Evolutionary conservation across 805 yeast species (phyloP), one percentile per base, ranked within the genome.

Genomic region (Yamadazyma sp.): DNA sequence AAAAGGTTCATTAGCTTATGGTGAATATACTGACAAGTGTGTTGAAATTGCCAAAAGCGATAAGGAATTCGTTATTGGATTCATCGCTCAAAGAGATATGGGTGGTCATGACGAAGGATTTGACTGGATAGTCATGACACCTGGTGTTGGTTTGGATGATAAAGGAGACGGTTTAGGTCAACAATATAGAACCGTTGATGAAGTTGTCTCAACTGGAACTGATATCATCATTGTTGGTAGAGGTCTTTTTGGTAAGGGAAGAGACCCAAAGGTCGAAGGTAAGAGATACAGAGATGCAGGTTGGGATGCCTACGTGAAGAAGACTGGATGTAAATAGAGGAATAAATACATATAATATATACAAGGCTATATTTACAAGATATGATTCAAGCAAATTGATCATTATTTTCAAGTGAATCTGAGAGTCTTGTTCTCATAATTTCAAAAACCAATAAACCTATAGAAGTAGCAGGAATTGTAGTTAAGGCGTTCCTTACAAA

Each of bases 161-260:
- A 93, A 83, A 58, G 97, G 98, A 11, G 99, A 93, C 57, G 78
- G 82, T 1, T 72, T 93, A 42, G 99, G 99, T 16, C 99, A 93
- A 61, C 98, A 93, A 62, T 93, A 93, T 62, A 76, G 98, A 59
- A 80, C 96, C 4, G 98, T 91, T 3, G 78, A 77, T 44, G 86
- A 84, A 41, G 98, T 88, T 16, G 70, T 91, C 9, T 55, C 75
- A 10, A 77, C 83, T 1, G 98, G 98, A n/a, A 75, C 95, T 2
- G 99, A 93, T 58, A 76, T 93, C 33, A 89, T 93, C 40, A 93
- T 93, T 57, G 99, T 93, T n/a, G 99, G 99, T 8, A 78, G 99
- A 62, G 99, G 99, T 0, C 70, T 93, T 37, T 88, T 85, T 57
- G 98, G 93, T 10, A 85, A 87, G 52, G 96, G 95, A 14, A 80